Evolutionary conservation across 2,329 filamentous ascomycete species (phyloP).

Genomic region (Simplicillium sp.): DNA sequence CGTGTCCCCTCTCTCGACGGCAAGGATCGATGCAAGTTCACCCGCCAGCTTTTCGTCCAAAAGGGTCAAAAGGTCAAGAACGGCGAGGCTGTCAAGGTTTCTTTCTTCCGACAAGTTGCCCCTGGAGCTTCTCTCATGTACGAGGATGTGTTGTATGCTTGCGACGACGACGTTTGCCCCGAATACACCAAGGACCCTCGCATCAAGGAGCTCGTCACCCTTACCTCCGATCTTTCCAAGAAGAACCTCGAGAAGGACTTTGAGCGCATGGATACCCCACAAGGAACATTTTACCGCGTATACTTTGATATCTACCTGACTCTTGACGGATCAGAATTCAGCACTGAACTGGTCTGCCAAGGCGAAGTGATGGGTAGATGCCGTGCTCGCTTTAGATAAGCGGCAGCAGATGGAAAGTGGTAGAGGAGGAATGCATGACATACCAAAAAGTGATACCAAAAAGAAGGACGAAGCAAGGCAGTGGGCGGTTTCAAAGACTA

Average conservation of each 20-base stretch:
- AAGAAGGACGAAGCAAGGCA: not conserved
- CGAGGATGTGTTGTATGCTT: constrained; percentile 95
- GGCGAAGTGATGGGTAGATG: constrained; percentile 98
- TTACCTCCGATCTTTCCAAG: constrained; percentile 90
- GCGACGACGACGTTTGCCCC: constrained; percentile 94
- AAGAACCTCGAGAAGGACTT: constrained; percentile 99
- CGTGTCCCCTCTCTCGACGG: constrained; percentile 93
- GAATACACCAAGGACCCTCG: constrained; percentile 99
- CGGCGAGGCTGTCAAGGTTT: constrained; percentile 96
- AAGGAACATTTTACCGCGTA: constrained; percentile 88
- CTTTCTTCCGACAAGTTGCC: constrained; percentile 95
- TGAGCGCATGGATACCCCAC: constrained; percentile 96
- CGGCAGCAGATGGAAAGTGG: not conserved
- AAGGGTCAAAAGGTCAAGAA: constrained; percentile 99
- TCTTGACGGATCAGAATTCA: constrained; percentile 94
- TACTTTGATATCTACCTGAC: constrained; percentile 81
- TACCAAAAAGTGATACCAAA: not conserved
- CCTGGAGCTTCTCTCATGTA: constrained; percentile 98
- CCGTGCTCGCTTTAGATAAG: constrained; percentile 72
- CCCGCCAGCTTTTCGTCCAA: constrained; percentile 94
- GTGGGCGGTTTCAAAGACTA: not conserved
- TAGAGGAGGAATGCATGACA: not conserved
- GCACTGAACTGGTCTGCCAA: constrained; percentile 96
- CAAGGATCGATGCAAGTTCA: constrained; percentile 98
- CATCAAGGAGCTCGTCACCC: constrained; percentile 97